phyloP scores from a whole-genome alignment of 2,329 filamentous ascomycete species.

The Colletotrichum spinosum region DNA sequence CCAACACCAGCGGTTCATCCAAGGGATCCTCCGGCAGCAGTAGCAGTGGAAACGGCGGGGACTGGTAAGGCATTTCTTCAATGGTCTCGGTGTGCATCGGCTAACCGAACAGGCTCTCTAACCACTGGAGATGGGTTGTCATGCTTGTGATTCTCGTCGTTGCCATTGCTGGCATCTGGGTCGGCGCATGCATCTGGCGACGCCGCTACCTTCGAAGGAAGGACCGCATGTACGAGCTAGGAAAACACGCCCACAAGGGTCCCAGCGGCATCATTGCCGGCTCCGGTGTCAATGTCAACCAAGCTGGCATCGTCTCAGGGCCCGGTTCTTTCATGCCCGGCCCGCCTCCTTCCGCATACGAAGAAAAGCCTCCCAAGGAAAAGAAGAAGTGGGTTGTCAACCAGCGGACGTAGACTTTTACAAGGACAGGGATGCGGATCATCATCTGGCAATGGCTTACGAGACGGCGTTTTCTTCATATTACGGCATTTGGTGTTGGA shows the following conservation, averaged over 20 bases:
- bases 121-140: conserved; percentile 84
- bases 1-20: conserved; percentile 41
- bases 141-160: conserved; percentile 82
- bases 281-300: conserved; percentile 41
- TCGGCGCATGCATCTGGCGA: conserved; percentile 77
- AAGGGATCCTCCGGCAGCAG: conserved; percentile 38
- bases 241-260: conserved; percentile 50
- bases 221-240: conserved; percentile 66
- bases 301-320: conserved; percentile 41
- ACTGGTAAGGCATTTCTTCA: conserved; percentile 55
- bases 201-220: conserved; percentile 78
- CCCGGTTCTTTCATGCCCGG: conserved; percentile 49
- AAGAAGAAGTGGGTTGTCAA: conserved; percentile 62
- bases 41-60: conserved; percentile 49
- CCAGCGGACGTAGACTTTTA: conserved; percentile 53
- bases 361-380: conserved; percentile 52
- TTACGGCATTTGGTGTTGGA: conserved; percentile 33
- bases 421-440: background rate
- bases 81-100: background rate
- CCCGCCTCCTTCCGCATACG: conserved; percentile 43
- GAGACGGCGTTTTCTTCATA: conserved; percentile 33
- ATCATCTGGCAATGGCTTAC: conserved; percentile 28
- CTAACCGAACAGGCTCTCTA: conserved; percentile 65
- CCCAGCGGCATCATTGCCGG: conserved; percentile 50
- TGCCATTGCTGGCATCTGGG: conserved; percentile 74